Evolutionary conservation across 2,329 filamentous ascomycete genomes (phyloP).

Genomic region (Ophiognomonia clavigignenti-juglandacearum): DNA sequence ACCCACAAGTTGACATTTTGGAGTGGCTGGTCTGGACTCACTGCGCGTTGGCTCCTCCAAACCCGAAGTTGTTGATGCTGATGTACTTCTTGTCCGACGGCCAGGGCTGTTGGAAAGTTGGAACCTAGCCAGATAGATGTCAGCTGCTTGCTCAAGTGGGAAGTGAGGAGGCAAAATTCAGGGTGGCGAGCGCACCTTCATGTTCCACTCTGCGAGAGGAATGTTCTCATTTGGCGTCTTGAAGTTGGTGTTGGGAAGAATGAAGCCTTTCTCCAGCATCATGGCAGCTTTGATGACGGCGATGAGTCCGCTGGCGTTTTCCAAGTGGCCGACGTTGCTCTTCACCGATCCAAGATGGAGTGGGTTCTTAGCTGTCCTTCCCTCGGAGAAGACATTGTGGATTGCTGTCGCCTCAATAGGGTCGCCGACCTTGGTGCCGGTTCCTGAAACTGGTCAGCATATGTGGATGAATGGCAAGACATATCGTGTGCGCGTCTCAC

Average conservation of each 20-base stretch:
- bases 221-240: slow-evolving; percentile 18
- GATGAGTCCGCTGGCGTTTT: slow-evolving; percentile 23
- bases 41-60: slow-evolving; percentile 26
- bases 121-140: not conserved
- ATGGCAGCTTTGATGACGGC: slow-evolving; percentile 27
- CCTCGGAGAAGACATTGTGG: slow-evolving; percentile 16
- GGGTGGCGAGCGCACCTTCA: not conserved
- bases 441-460: slow-evolving; percentile 22
- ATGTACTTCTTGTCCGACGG: slow-evolving; percentile 2
- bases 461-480: not conserved
- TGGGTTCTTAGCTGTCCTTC: not conserved
- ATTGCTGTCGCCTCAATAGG: slow-evolving; percentile 31
- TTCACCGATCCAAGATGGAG: slow-evolving; percentile 23
- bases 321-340: slow-evolving; percentile 29
- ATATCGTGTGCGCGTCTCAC: not conserved
- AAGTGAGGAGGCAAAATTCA: too few relatives aligned
- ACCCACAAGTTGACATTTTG: too few relatives aligned
- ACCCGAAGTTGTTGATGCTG: slow-evolving; percentile 26
- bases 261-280: slow-evolving; percentile 24
- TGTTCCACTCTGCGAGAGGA: slow-evolving; percentile 5
- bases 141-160: too few relatives aligned
- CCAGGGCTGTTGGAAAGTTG: slow-evolving; percentile 7
- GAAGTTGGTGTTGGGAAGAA: slow-evolving; percentile 23
- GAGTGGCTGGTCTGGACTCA: too few relatives aligned
- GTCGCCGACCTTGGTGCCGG: slow-evolving; percentile 37